Base-by-base conservation (phyloP, 2,329 filamentous ascomycete genomes). In the Oidium heveae region DNA sequence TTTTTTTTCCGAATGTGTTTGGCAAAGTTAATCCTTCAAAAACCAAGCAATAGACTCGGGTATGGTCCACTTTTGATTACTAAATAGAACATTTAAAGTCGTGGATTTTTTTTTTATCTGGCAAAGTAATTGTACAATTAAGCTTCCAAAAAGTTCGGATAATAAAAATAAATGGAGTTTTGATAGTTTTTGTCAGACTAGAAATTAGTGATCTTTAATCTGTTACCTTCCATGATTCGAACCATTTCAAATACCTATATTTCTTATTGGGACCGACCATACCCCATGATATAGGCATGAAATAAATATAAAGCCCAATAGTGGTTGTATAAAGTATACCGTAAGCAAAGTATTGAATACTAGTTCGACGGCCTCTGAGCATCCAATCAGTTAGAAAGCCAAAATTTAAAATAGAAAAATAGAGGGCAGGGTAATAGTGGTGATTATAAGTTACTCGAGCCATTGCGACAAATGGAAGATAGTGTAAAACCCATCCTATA, bases 381-480 rank as follows among this genome's bases (percentile, higher is more conserved):
- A 81, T 72, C 81, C 86, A 96, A 68, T 96, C 87, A 55, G 84
- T 70, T 61, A 87, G 76, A 74, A 98, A 98, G 54, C 88, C 89
- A 58, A 88, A 79, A 16, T 77, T 79, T 49, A 98, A 72, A 60
- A 98, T 94, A 62, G 91, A 88, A 67, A 96, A 98, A 73, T 96
- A 98, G 12, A 98, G 77, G 10, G 91, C 91, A 12, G 91, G 91
- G 68, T 96, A 98, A 74, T 98, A 98, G 72, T 98, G 91, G 68
- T 98, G 91, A 55, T 98, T 91, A 65, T 98, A 98, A 16, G 91
- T 98, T 57, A 98, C 91, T 74, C 91, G 86, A 12, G 87, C 91
- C 93, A 98, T 98, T 65, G 91, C 79, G 63, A 94, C 78, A 69
- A 96, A 98, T 0, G 91, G 91, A 58, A 94, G 71, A 67, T 95